Base-by-base conservation (phyloP, 768 basidiomycete species). In the Rhizopogon sp. region DNA sequence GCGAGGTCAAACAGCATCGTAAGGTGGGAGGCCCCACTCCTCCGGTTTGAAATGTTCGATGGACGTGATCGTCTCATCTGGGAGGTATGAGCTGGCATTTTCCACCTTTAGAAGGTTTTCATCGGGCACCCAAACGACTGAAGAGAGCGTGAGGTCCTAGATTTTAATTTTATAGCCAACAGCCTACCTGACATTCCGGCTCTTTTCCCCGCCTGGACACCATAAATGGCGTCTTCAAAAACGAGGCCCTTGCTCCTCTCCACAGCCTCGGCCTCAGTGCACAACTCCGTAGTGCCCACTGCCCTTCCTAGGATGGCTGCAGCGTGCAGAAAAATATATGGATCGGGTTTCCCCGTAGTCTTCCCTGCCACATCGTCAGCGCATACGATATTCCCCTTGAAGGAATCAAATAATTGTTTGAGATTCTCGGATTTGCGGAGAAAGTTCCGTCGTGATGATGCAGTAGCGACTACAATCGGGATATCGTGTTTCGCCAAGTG, bases 121-220 rank as follows among this genome's bases (percentile, higher is more conserved):
- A 62, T 94, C 92, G 2, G 93, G 92, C 14, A 93, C 81, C 92
- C 92, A 95, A 2, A 91, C 76, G 33, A 92, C 91, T 92, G 60
- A 33, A 42, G 35, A 37, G 56, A 43, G 41, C 14, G 31, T 13
- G 25, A 56, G 44, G 4, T 16, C 59, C 35, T 25, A 14, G 17
- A 37, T 29, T 1, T 31, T 7, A 9, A 13, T 10, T 22, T n/a
- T 31, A 42, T 56, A 39, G 13, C 29, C 25, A 37, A 14, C 43
- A 20, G 2, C 62, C 79, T 53, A 92, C 92, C 90, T 54, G 84
- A 79, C 92, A 94, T 93, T 10, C 89, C 90, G 3, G 91, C 91
- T 54, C 87, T 76, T 64, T 88, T 88, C 3, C 85, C 92, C 6
- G 90, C 90, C 59, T 87, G 81, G 59, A 94, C 74, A 0, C 92